Evolutionary conservation across 2,329 filamentous ascomycete species (phyloP).

Genomic region (Colletotrichum cereale): DNA sequence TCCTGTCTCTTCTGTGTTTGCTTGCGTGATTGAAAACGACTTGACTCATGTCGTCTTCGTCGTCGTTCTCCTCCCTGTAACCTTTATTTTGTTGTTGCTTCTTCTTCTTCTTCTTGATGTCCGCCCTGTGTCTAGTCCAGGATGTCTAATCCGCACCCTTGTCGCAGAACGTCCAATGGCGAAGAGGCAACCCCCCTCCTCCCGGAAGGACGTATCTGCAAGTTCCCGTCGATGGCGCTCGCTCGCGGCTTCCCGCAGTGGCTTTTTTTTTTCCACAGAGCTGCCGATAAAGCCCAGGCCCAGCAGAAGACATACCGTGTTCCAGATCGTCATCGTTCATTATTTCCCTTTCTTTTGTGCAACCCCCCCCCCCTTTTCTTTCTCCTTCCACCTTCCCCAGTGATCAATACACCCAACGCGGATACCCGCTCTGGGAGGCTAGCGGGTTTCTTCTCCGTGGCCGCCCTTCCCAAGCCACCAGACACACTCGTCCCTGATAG

Average conservation of each 20-base stretch:
- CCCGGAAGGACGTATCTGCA: neutral
- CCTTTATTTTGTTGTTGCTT: neutral
- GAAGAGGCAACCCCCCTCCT: neutral
- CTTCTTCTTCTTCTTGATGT: neutral
- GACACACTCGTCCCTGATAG: neutral
- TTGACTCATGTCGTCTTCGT: neutral
- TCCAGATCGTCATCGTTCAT: neutral
- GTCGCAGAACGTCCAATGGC: neutral
- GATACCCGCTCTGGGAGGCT: neutral
- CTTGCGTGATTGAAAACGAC: neutral
- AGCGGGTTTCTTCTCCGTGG: neutral
- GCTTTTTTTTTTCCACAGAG: neutral
- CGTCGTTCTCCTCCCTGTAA: neutral
- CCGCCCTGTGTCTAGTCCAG: neutral
- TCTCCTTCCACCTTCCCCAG: neutral
- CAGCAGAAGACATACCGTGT: neutral
- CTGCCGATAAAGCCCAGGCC: neutral
- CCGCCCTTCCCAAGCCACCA: neutral
- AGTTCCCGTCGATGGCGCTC: neutral
- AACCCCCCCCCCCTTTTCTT: neutral
- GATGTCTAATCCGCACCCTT: neutral
- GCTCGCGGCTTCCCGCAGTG: neutral
- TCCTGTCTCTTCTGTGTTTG: neutral
- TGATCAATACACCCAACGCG: neutral
- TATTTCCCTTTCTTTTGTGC: neutral